Conservation (phyloP, 306 rosid genomes). For the Sicyos baderoa region DNA sequence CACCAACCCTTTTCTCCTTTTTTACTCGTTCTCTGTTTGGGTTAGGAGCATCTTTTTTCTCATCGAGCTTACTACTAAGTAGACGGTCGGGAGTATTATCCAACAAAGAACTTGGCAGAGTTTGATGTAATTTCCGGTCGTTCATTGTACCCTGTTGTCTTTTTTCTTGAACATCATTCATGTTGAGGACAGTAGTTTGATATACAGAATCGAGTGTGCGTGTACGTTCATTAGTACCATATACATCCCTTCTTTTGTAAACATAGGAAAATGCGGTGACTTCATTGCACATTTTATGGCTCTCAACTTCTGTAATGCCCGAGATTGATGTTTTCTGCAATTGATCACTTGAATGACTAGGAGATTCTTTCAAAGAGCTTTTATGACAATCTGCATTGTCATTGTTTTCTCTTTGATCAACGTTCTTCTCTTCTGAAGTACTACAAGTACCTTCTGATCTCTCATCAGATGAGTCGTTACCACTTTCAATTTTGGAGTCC, state of each 20-base stretch:
- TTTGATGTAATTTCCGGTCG: neutral
- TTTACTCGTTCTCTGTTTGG: conserved; percentile 11
- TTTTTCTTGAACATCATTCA: neutral
- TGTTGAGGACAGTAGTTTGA: neutral
- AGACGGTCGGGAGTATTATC: neutral
- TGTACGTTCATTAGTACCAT: neutral
- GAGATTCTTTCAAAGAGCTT: neutral
- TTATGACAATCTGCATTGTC: neutral
- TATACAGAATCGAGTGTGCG: neutral
- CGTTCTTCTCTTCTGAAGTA: neutral
- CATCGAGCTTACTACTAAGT: neutral
- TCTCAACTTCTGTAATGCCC: neutral
- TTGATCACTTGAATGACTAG: conserved; percentile 4
- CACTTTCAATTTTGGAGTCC: conserved; percentile 5
- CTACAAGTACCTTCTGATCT: conserved; percentile 6
- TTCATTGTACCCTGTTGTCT: neutral
- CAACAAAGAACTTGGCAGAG: neutral
- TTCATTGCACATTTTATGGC: conserved; percentile 5
- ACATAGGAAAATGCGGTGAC: neutral
- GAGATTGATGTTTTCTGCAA: conserved; percentile 8
- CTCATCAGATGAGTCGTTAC: neutral
- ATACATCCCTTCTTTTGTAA: neutral
- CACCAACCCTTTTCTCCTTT: conserved; percentile 17
- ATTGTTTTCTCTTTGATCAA: neutral
- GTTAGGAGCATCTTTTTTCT: neutral